Evolutionary conservation across 2,329 filamentous ascomycete genomes (phyloP), one percentile per base, ranked within the genome.

Genomic region (Fusarium proliferatum): DNA sequence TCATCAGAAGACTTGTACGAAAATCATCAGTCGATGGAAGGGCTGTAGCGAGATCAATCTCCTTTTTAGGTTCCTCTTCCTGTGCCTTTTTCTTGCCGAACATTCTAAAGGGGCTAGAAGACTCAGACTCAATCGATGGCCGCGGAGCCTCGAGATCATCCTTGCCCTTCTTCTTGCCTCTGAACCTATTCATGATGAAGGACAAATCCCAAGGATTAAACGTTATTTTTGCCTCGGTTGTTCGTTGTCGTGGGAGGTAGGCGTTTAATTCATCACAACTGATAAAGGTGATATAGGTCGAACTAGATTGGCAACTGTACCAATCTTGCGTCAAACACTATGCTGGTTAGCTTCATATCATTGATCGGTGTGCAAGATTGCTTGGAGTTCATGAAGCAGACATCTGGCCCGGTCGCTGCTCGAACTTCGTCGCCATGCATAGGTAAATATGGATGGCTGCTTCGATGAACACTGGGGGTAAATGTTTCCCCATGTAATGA

Each of bases 1-100:
- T 95, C 96, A 99, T 97, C 71, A 99, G 87, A 66, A 99, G 85
- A 86, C 96, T 98, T 7, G 96, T 99, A 64, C 96, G 91, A 82
- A 99, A 98, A 79, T 98, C 92, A 82, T 98, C 94, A 52, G 86
- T 91, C 1, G 95, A 88, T 3, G 96, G 96, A 5, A 99, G 86
- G 2, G 91, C 95, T 17, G 86, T 86, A 6, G 90, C 82, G 17
- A 98, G 85, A 78, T 98, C 92, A 52, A 98, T 83, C 70, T 94
- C 88, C 66, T 85, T 86, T 79, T 91, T 93, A 51, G 85, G 84
- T 76, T 91, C 89, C 51, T 87, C 87, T 26, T 88, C 87, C 15
- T 82, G 84, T 1, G 83, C 78, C 79, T 89, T 91, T 75, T 90
- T 85, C 72, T 86, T 88, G 65, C 88, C 84, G 73, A 91, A 92